Base-by-base conservation (phyloP, 2,329 filamentous ascomycete genomes). In the Colletotrichum trifolii region DNA sequence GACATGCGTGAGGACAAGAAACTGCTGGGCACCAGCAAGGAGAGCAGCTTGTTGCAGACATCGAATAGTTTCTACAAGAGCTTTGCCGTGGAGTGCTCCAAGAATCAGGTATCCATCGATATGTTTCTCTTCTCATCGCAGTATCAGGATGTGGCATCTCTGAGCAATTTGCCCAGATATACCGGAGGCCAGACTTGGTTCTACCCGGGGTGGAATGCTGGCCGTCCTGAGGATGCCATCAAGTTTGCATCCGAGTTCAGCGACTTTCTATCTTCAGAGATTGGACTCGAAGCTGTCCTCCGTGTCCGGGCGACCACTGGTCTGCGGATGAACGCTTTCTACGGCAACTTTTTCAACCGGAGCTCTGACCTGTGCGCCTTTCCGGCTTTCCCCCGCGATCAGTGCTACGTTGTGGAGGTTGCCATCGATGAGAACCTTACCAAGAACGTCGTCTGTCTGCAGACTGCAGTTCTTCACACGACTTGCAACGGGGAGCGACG, bases 271-370 rank as follows among this genome's bases (percentile, higher is more conserved):
- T 97, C 94, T 9, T 90, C 94, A 1, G 96, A 99, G 78, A 97
- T 99, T 74, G 96, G 95, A 1, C 82, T 99, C 40, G 96, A 99
- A 79, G 96, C 96, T 47, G 96, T 99, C 42, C 89, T 99, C 60
- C 91, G 96, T 75, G 96, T 99, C 43, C 91, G 96, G 70, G 96
- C 96, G 15, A 97, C 94, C 2, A 98, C 94, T 33, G 96, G 96
- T 56, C 82, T 99, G 64, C 89, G 96, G 58, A 98, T 98, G 92
- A 97, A 90, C 81, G 94, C 95, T 2, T 99, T 99, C 81, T 99
- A 98, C 78, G 96, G 96, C 71, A 99, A 99, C 82, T 99, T 99
- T 81, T 99, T 99, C 85, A 99, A 98, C 83, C 88, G 96, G 71
- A 97, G 93, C 76, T 97, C 94, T 13, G 96, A 99, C 80, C 88